A percentile compares a stretch with the other conserved stretches of the same genome.
phyloP scores from a whole-genome alignment of 129 eudicot species.

The Centrapalus pauciflorus region DNA sequence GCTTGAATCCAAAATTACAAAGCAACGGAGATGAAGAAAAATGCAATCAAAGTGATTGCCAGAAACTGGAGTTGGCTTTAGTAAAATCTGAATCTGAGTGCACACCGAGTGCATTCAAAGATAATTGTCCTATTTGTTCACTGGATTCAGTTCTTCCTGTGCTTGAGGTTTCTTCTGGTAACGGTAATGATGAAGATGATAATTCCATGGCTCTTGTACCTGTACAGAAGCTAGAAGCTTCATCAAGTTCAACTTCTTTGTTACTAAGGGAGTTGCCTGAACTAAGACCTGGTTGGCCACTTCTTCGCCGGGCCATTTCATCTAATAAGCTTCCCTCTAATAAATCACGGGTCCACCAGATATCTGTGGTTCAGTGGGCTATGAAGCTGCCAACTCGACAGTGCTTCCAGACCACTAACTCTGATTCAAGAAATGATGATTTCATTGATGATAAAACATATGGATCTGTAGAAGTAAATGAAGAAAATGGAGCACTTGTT shows the following conservation, averaged over 20 bases:
- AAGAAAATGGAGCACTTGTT: constrained; percentile 60
- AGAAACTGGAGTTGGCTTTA: constrained; percentile 29
- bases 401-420: constrained; percentile 34
- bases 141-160: constrained; percentile 22
- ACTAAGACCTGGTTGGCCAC: constrained; percentile 78
- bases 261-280: constrained; percentile 63
- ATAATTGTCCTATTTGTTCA: constrained; percentile 61
- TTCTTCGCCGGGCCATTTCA: constrained; percentile 49
- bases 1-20: constrained; percentile 42
- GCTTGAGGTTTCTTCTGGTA: constrained; percentile 33
- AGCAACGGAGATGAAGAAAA: constrained; percentile 25
- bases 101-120: constrained; percentile 14
- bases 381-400: constrained; percentile 54
- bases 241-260: constrained; percentile 54
- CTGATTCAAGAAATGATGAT: constrained; percentile 26
- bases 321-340: constrained; percentile 25
- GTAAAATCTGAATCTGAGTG: constrained; percentile 29
- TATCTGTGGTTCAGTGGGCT: constrained; percentile 89
- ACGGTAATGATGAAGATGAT: constrained; percentile 21
- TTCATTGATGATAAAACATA: constrained; percentile 13
- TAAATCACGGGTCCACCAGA: constrained; percentile 28
- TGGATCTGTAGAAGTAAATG: constrained; percentile 31
- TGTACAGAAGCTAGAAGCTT: constrained; percentile 52
- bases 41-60: constrained; percentile 11
- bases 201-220: constrained; percentile 73